Evolutionary conservation across 805 yeast species (phyloP).

Genomic region (Saccharomycopsis javanensis): DNA sequence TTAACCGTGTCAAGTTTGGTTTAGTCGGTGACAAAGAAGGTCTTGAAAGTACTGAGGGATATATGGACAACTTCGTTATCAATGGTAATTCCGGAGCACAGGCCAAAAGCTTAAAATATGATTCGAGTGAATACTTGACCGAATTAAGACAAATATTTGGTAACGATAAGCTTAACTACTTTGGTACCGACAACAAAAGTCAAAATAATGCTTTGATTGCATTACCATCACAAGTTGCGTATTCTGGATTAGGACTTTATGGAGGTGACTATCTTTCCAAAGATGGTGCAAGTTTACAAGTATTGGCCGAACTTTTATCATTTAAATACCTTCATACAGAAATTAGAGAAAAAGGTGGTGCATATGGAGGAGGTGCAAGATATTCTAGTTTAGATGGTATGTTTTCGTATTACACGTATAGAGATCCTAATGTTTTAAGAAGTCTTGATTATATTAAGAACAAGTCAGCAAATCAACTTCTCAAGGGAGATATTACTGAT

Average conservation of each 20-base stretch:
- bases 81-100: conserved; percentile 20
- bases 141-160: background rate
- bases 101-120: background rate
- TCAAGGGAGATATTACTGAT: conserved; percentile 42
- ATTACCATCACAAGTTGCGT: conserved; percentile 84
- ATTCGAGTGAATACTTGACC: conserved; percentile 3
- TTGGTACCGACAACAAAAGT: background rate
- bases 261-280: conserved; percentile 48
- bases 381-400: conserved; percentile 76
- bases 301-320: conserved; percentile 69
- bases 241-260: conserved; percentile 54
- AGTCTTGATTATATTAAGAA: conserved; percentile 52
- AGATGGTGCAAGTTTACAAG: conserved; percentile 82
- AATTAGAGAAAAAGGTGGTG: conserved; percentile 92
- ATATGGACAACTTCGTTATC: conserved; percentile 25
- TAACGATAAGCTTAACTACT: background rate
- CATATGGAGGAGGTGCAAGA: conserved; percentile 92
- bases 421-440: conserved; percentile 81
- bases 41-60: conserved; percentile 24
- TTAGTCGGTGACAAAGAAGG: conserved; percentile 47
- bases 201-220: conserved; percentile 33
- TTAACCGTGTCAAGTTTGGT: conserved; percentile 36
- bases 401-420: conserved; percentile 76
- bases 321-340: conserved; percentile 81
- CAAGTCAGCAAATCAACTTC: conserved; percentile 38